Conservation (phyloP, 2,329 filamentous ascomycete genomes). For the Pseudogymnoascus sp. region DNA sequence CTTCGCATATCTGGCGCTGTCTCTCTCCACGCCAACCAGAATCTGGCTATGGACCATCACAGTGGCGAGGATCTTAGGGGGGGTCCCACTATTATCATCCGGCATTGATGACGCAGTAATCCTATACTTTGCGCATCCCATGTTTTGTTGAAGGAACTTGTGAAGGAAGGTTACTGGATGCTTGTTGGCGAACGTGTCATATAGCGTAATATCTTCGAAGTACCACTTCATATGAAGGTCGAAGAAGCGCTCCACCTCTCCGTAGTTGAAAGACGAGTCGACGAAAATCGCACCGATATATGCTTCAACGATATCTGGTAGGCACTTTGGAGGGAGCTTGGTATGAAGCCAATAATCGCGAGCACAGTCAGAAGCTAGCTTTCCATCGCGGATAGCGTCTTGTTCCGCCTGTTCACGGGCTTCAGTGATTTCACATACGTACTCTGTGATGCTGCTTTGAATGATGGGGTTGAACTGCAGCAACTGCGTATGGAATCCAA, state of each 20-base stretch:
- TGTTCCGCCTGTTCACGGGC: constrained; percentile 36
- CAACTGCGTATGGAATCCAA: constrained; percentile 71
- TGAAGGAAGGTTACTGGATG: constrained; percentile 73
- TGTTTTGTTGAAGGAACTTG: constrained; percentile 53
- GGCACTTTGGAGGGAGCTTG: constrained; percentile 59
- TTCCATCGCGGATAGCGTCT: constrained; percentile 29
- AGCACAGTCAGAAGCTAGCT: constrained; percentile 34
- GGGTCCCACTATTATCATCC: constrained; percentile 25
- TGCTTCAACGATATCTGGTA: constrained; percentile 83
- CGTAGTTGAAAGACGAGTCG: constrained; percentile 73
- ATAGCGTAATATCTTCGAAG: constrained; percentile 79
- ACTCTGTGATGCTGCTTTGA: constrained; percentile 41
- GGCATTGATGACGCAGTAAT: constrained; percentile 39
- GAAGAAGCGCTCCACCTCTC: constrained; percentile 69
- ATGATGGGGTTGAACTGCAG: constrained; percentile 42
- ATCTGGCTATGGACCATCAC: constrained; percentile 69
- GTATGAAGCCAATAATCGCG: constrained; percentile 63
- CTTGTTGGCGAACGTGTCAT: constrained; percentile 78
- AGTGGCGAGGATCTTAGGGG: constrained; percentile 56
- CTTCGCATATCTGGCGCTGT: constrained; percentile 67
- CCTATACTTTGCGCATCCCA: constrained; percentile 55
- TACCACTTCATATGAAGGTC: constrained; percentile 62
- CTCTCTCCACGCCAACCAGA: constrained; percentile 52
- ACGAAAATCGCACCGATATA: constrained; percentile 88
- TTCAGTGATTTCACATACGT: constrained; percentile 50